These are phyloP conservation scores for Kluyveromyces starmeri DNA, from an alignment of 805 yeast species.

Conservation along the genomic window DNA sequence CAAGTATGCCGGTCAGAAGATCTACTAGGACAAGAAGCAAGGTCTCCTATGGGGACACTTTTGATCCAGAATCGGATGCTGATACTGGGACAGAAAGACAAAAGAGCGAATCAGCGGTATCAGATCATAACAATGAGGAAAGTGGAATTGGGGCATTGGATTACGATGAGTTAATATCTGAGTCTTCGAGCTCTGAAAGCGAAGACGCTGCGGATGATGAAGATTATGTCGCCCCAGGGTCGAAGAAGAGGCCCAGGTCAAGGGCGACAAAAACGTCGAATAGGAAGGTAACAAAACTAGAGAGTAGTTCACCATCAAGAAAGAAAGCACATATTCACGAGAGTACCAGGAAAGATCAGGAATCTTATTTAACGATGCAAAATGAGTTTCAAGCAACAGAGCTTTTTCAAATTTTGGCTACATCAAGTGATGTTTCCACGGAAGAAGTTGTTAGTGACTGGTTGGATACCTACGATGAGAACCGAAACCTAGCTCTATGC, in stretches of 20 bases:
- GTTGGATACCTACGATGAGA: constrained; percentile 42
- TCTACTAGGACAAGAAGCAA: constrained; percentile 1
- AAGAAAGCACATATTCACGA: constrained; percentile 1
- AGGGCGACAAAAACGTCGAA: constrained; percentile 4
- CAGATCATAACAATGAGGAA: background rate
- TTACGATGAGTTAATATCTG: constrained; percentile 15
- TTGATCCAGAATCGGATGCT: constrained; percentile 12
- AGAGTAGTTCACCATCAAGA: background rate
- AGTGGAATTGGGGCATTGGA: constrained; percentile 15
- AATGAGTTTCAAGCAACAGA: constrained; percentile 40
- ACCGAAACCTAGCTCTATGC: constrained; percentile 42
- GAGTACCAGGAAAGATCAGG: constrained; percentile 20
- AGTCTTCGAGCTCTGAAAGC: constrained; percentile 10
- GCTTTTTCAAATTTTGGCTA: constrained; percentile 43
- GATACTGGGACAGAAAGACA: constrained; percentile 14
- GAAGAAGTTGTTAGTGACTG: constrained; percentile 47
- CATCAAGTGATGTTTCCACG: constrained; percentile 40
- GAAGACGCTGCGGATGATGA: constrained; percentile 14
- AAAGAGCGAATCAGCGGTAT: constrained; percentile 8
- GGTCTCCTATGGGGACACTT: background rate
- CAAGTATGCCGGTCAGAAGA: constrained; percentile 4
- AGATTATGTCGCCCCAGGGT: constrained; percentile 6
- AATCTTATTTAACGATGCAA: constrained; percentile 29
- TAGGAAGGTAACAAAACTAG: constrained; percentile 6
- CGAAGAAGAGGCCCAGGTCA: constrained; percentile 5